Base-by-base conservation (phyloP, 768 basidiomycete genomes). In the Naganishia antarctica region DNA sequence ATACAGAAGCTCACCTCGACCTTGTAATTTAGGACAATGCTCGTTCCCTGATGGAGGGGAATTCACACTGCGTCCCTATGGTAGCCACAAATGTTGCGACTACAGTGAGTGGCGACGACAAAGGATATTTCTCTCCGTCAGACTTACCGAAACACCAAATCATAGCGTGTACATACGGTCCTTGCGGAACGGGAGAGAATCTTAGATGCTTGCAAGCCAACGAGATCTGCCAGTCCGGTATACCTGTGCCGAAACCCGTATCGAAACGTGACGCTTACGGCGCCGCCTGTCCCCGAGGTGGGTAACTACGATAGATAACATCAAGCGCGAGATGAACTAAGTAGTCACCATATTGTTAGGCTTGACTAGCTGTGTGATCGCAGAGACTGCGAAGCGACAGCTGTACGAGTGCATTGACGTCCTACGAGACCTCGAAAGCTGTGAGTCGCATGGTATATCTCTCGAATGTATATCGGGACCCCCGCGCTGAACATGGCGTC, bases 101-200 rank as follows among this genome's bases (percentile, higher is more conserved):
- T 46, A 46, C n/a, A 46, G 45, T 46, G 45, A 46, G 45, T 46
- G 45, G 40, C 11, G 11, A 9, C 40, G 40, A 18, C 23, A 18
- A 25, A 25, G 7, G 15, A 18, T 7, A 18, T 46, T n/a, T 8
- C n/a, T 6, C 23, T 25, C 45, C n/a, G 7, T 25, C n/a, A n/a
- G n/a, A n/a, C 15, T 18, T 46, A 46, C n/a, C 23, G 18, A n/a
- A 18, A 18, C n/a, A 7, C 45, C 9, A 18, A 6, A 7, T 8
- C 23, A 7, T 46, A 46, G 45, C 45, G 18, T n/a, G 45, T 46
- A 46, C 45, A 46, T 46, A 46, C 45, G 45, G 45, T 8, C n/a
- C 45, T 46, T 46, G 45, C 45, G 45, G 45, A 7, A 18, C 45
- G 7, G 45, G 45, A 8, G 23, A 18, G 9, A n/a, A 7, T 46